A percentile compares a stretch with the other conserved stretches of the same genome.
These are phyloP conservation scores for Actinidia chinensis DNA, from an alignment of 179 eudicot genomes.

Conservation along the genomic window DNA sequence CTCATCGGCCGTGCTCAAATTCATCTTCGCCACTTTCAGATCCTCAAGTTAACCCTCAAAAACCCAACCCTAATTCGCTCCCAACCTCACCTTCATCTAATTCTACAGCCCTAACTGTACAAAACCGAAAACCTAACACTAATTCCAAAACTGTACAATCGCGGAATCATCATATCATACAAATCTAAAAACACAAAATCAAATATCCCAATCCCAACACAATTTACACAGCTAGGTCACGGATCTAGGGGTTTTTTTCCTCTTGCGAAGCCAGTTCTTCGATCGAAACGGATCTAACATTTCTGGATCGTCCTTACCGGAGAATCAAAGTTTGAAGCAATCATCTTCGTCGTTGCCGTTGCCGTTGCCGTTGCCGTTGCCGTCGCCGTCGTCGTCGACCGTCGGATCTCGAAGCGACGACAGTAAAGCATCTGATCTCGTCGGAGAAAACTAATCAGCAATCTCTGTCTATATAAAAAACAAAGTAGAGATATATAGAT, in stretches of 20 bases:
- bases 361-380: neutral
- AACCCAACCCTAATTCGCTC: neutral
- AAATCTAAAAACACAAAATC: neutral
- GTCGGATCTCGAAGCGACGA: constrained; percentile 8
- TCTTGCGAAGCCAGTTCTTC: constrained; percentile 49
- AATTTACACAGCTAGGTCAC: neutral
- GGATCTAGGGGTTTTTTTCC: constrained; percentile 33
- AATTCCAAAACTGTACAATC: neutral
- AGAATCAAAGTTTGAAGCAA: constrained; percentile 2
- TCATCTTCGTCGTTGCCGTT: neutral
- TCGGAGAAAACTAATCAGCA: neutral
- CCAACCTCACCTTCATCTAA: neutral
- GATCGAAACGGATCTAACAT: constrained; percentile 51
- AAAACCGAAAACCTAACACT: constrained; percentile 7
- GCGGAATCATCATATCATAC: neutral
- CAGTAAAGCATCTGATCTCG: neutral
- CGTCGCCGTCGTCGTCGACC: constrained; percentile 13
- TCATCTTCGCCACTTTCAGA: constrained; percentile 46
- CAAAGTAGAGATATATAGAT: neutral
- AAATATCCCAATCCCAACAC: neutral
- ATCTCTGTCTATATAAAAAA: neutral
- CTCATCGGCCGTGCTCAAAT: constrained; percentile 52
- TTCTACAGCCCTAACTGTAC: constrained; percentile 5
- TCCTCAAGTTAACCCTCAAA: neutral
- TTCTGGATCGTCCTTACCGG: constrained; percentile 18